Evolutionary conservation across 2,329 filamentous ascomycete genomes (phyloP).

Genomic region (Aspergillus cejpii): DNA sequence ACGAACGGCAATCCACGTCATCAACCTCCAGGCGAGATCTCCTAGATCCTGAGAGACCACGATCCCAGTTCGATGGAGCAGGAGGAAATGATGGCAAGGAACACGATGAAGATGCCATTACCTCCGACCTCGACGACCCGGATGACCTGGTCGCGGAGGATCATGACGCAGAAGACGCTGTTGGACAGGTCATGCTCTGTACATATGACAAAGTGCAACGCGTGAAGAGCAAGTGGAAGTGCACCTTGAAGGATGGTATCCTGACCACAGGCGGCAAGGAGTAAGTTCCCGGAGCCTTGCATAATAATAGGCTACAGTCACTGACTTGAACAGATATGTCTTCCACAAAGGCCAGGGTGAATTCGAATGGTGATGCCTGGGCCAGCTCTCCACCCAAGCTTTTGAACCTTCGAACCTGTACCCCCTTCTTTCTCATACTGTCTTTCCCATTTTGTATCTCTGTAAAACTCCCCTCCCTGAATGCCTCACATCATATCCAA

Average conservation of each 20-base stretch:
- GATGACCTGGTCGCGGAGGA: conserved; percentile 80
- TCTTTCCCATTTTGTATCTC: not conserved
- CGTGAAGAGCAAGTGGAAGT: conserved; percentile 99
- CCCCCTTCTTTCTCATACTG: not conserved
- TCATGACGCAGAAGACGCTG: conserved; percentile 77
- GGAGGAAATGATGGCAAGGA: conserved; percentile 51
- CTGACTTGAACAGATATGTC: conserved; percentile 58
- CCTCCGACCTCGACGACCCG: conserved; percentile 92
- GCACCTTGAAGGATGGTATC: conserved; percentile 92
- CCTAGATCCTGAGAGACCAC: conserved; percentile 14
- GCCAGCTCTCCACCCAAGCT: not conserved
- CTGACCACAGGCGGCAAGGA: conserved; percentile 90
- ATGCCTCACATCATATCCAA: not conserved
- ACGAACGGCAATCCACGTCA: conserved; percentile 31
- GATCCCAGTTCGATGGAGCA: conserved; percentile 53
- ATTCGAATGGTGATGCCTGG: conserved; percentile 75
- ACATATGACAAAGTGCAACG: conserved; percentile 99
- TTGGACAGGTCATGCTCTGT: conserved; percentile 91
- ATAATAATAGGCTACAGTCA: not conserved
- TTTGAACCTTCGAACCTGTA: not conserved
- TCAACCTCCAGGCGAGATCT: conserved; percentile 37
- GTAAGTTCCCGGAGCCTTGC: conserved; percentile 41
- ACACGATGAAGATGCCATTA: conserved; percentile 89
- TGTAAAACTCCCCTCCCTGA: not conserved
- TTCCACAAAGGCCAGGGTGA: conserved; percentile 97